Conservation (phyloP, 257 asterid species). For the Fraxinus americana region DNA sequence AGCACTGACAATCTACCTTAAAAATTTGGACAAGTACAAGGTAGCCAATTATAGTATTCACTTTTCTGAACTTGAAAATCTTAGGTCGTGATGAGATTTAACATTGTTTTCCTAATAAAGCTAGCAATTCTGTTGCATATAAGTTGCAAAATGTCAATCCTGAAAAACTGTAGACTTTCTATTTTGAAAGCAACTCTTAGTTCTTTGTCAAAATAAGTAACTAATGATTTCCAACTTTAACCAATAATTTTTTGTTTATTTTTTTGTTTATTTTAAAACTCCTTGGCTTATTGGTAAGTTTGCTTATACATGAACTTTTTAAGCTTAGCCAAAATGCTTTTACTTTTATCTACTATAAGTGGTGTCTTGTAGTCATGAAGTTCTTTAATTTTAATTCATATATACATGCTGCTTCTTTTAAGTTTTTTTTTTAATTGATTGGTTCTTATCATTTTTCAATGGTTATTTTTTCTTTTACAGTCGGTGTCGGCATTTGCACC, state of each 20-base stretch:
- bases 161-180: neutral
- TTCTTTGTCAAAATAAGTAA: neutral
- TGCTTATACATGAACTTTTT: neutral
- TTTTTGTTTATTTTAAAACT: neutral
- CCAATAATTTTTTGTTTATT: neutral
- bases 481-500: conserved; percentile 97
- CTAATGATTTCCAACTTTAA: neutral
- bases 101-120: neutral
- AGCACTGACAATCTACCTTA: conserved; percentile 88
- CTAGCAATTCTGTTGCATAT: neutral
- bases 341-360: neutral
- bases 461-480: conserved; percentile 35
- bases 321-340: neutral
- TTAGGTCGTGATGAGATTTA: neutral
- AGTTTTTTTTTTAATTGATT: neutral
- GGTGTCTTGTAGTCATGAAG: neutral
- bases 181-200: neutral
- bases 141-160: neutral
- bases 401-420: neutral
- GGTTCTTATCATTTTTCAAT: neutral
- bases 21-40: conserved; percentile 91
- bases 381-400: neutral
- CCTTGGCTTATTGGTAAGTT: neutral
- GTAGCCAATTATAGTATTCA: conserved; percentile 32
- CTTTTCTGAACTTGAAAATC: neutral